A percentile compares a stretch with the other conserved stretches of the same genome.
Conservation (phyloP, 257 asterid genomes). For the Penstemon newberryi region DNA sequence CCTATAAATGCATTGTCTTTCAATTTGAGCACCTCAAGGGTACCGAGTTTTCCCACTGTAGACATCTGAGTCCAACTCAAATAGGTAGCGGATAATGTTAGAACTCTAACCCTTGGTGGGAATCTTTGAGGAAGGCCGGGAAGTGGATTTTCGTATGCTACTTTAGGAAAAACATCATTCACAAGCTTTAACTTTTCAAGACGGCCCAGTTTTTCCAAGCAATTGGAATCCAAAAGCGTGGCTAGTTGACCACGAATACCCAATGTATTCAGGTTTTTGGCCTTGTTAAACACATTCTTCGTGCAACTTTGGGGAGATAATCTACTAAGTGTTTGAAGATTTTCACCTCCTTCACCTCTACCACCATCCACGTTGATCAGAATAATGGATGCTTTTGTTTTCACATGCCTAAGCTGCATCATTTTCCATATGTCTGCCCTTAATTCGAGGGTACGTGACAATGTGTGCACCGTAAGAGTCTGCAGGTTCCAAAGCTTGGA, state of each 20-base stretch:
- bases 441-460: too few relatives aligned
- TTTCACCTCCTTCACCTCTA: not conserved
- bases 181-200: too few relatives aligned
- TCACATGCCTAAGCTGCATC: conserved; percentile 29
- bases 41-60: not conserved
- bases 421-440: too few relatives aligned
- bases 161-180: not conserved
- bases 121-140: conserved; percentile 20
- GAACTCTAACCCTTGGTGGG: conserved; percentile 20
- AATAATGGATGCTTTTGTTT: conserved; percentile 21
- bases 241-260: too few relatives aligned
- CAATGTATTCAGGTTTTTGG: too few relatives aligned
- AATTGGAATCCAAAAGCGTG: too few relatives aligned
- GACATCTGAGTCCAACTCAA: conserved; percentile 29
- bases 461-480: too few relatives aligned
- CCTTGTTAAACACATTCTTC: not conserved
- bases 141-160: not conserved
- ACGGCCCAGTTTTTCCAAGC: too few relatives aligned
- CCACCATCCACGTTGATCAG: not conserved
- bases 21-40: too few relatives aligned
- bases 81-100: conserved; percentile 27
- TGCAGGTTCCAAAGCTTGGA: too few relatives aligned
- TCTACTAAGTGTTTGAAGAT: conserved; percentile 28
- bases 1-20: conserved; percentile 23
- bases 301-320: conserved; percentile 29